phyloP scores from a whole-genome alignment of 345 rosid species.

The Salix dunnii region DNA sequence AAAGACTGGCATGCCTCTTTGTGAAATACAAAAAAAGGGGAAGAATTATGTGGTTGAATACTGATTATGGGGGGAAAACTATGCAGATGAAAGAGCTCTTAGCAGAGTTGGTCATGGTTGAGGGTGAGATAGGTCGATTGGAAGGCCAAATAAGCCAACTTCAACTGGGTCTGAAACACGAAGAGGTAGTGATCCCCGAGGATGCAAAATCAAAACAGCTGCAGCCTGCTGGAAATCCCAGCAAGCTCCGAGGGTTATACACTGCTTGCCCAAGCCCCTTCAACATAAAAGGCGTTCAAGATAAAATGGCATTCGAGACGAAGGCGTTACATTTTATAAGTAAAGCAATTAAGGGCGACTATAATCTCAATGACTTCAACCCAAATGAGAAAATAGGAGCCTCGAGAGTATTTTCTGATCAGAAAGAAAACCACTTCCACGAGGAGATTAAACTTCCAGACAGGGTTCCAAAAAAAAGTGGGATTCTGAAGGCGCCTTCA shows the following conservation, averaged over 20 bases:
- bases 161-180: slow-evolving; percentile 50
- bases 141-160: slow-evolving; percentile 70
- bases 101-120: slow-evolving; percentile 70
- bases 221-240: slow-evolving; percentile 23
- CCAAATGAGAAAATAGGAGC: slow-evolving; percentile 39
- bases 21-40: too few relatives aligned
- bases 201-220: slow-evolving; percentile 48
- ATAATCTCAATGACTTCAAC: slow-evolving; percentile 46
- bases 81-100: slow-evolving; percentile 71
- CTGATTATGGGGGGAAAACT: background rate
- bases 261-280: slow-evolving; percentile 34
- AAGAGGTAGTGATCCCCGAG: slow-evolving; percentile 43
- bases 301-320: slow-evolving; percentile 56
- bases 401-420: slow-evolving; percentile 28
- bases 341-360: slow-evolving; percentile 85
- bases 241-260: slow-evolving; percentile 11
- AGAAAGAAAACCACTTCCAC: slow-evolving; percentile 42
- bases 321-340: slow-evolving; percentile 87
- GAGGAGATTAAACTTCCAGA: slow-evolving; percentile 48
- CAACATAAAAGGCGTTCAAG: slow-evolving; percentile 33
- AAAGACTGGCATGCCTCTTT: too few relatives aligned
- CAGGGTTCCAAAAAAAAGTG: slow-evolving; percentile 39
- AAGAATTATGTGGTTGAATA: too few relatives aligned
- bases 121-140: slow-evolving; percentile 65
- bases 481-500: slow-evolving; percentile 52